These are phyloP conservation scores for Saccharum hybrid DNA, from an alignment of 202 grass and related monocot genomes.

Conservation along the genomic window DNA sequence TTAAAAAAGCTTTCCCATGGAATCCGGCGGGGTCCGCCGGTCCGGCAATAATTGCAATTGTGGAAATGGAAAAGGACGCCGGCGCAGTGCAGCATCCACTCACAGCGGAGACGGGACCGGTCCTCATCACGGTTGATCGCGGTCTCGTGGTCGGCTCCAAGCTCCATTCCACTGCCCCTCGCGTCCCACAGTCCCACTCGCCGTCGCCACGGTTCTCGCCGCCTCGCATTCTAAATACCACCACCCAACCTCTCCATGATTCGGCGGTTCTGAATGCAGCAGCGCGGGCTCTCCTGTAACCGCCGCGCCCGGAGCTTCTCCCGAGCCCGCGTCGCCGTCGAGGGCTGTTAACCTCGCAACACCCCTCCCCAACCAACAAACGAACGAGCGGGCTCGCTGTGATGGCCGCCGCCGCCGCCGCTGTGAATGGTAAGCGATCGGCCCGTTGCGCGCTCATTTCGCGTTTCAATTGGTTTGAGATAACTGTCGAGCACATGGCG, in stretches of 20 bases:
- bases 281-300: conserved; percentile 55
- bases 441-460: not conserved
- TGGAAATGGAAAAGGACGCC: conserved; percentile 16
- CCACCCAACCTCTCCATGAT: conserved; percentile 1
- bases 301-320: conserved; percentile 90
- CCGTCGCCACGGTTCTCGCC: not conserved
- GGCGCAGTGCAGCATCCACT: not conserved
- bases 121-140: not conserved
- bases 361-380: not conserved
- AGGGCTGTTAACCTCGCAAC: conserved; percentile 61
- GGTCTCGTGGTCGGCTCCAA: not conserved
- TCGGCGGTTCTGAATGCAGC: conserved; percentile 55
- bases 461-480: conserved; percentile 12
- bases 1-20: not conserved
- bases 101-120: not conserved
- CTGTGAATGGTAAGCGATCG: conserved; percentile 54
- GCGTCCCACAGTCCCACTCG: not conserved
- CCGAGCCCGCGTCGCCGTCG: conserved; percentile 72
- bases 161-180: not conserved
- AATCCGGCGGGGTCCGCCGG: not conserved
- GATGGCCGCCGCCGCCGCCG: conserved; percentile 51
- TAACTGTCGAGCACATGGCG: conserved; percentile 19
- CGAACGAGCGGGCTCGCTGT: not conserved
- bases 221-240: not conserved
- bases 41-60: conserved; percentile 10